Conservation (phyloP, 2,329 filamentous ascomycete genomes). For the Beauveria sp. region DNA sequence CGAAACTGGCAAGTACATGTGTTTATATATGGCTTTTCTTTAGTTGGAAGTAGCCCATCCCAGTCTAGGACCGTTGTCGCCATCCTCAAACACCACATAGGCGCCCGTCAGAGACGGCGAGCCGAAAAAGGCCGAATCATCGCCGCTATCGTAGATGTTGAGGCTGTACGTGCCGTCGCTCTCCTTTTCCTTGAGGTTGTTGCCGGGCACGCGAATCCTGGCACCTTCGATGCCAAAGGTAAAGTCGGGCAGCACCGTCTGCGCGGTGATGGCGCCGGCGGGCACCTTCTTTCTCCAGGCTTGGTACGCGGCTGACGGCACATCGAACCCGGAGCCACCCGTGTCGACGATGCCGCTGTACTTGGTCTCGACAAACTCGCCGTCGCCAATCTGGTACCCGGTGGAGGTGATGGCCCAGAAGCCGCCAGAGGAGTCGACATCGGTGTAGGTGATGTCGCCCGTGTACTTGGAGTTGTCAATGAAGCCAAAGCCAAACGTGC, state of each 20-base stretch:
- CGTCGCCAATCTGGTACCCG: constrained; percentile 18
- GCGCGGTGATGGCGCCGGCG: constrained; percentile 23
- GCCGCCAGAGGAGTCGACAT: constrained; percentile 53
- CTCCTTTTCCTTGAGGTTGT: constrained; percentile 2
- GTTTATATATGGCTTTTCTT: background rate
- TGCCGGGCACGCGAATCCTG: constrained; percentile 48
- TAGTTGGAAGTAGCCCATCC: constrained; percentile 3
- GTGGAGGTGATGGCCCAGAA: constrained; percentile 46
- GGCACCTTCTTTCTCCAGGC: constrained; percentile 13
- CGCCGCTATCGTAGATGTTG: background rate
- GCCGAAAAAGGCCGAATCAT: background rate
- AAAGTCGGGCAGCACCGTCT: constrained; percentile 36
- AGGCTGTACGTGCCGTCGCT: background rate
- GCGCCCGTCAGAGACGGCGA: constrained; percentile 3
- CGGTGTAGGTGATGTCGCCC: constrained; percentile 54
- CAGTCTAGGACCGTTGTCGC: background rate
- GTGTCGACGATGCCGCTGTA: constrained; percentile 47
- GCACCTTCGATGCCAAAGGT: constrained; percentile 48
- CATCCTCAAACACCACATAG: constrained; percentile 8
- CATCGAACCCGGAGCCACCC: constrained; percentile 55
- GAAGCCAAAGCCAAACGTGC: constrained; percentile 66
- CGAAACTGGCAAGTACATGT: background rate
- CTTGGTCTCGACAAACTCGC: constrained; percentile 25
- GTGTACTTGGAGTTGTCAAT: constrained; percentile 58
- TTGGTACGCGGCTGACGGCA: constrained; percentile 33